Base-by-base conservation (phyloP, 164 flowering plant genomes). In the Umbellularia californica region DNA sequence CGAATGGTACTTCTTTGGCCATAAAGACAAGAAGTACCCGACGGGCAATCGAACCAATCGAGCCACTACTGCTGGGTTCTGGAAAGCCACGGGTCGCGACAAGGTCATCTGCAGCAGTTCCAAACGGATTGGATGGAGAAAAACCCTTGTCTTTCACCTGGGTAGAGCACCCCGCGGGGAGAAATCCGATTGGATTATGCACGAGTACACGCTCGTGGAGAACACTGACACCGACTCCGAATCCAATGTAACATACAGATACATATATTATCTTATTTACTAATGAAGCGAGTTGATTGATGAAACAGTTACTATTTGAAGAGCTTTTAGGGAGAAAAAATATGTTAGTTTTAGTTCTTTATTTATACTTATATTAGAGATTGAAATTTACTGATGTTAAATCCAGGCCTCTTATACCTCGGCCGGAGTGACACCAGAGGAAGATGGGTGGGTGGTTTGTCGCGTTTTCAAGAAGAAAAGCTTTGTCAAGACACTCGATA, bases 11-110 rank as follows among this genome's bases (percentile, higher is more conserved):
- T 94, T 92, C 79, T 94, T 94, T 78, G 92, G 98, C 68, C 98
- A 92, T 87, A 94, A 94, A 76, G 97, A 92, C 80, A 94, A 92
- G 86, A 93, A 93, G 65, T 94, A 94, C 74, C 97, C 97, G 1
- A 89, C 95, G 0, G 98, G 97, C 19, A 94, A 92, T 2, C 79
- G 98, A 55, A 92, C 97, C 0, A 94, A 94, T 67, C 91, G 98
- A 0, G 98, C 98, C 1, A 94, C 98, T 0, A 85, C 92, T 0
- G 97, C 95, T 15, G 98, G 98, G 2, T 94, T 94, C 70, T 94
- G 98, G 98, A 94, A 94, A 75, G 98, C 98, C 28, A 94, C 98
- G 0, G 98, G 98, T n/a, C 89, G 97, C 0, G 98, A 94, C 70
- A 94, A 94, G 87, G 88, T 90, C 60, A 94, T 94, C 35, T 81